A percentile compares a stretch with the other conserved stretches of the same genome.
Evolutionary conservation across 2,329 filamentous ascomycete species (phyloP).

Genomic region (Phyllosticta capitalensis): DNA sequence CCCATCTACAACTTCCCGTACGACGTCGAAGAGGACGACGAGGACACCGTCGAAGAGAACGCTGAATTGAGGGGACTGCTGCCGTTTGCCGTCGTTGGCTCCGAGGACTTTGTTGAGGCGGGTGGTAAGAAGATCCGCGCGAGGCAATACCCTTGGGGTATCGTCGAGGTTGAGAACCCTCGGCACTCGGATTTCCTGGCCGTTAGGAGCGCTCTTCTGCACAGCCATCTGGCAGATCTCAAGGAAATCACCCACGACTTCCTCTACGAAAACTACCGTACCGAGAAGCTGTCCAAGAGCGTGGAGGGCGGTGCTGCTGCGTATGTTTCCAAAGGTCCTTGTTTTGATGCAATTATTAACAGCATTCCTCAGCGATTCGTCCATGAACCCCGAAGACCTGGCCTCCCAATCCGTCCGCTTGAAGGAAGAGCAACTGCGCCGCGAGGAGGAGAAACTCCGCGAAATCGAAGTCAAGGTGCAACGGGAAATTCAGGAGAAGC

Average conservation of each 20-base stretch:
- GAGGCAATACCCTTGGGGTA: slow-evolving; percentile 97
- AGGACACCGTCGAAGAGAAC: slow-evolving; percentile 98
- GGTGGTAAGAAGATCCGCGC: slow-evolving; percentile 86
- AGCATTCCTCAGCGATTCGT: slow-evolving; percentile 51
- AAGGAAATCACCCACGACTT: slow-evolving; percentile 99
- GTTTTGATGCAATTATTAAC: slow-evolving; percentile 21
- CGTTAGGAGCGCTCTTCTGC: slow-evolving; percentile 88
- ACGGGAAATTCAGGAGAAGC: slow-evolving; percentile 99
- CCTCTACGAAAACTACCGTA: slow-evolving; percentile 99
- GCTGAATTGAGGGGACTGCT: slow-evolving; percentile 94
- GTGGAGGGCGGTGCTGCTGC: slow-evolving; percentile 81
- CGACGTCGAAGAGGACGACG: slow-evolving; percentile 98
- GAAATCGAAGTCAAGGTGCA: slow-evolving; percentile 99
- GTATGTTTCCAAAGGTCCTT: slow-evolving; percentile 49
- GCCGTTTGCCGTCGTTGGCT: slow-evolving; percentile 98
- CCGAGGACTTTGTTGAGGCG: slow-evolving; percentile 90
- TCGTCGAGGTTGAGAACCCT: slow-evolving; percentile 98
- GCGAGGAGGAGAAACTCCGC: slow-evolving; percentile 98
- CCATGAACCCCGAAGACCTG: slow-evolving; percentile 95
- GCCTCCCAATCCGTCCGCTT: slow-evolving; percentile 95
- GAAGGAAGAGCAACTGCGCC: slow-evolving; percentile 98
- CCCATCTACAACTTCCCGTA: slow-evolving; percentile 99
- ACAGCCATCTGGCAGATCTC: slow-evolving; percentile 94
- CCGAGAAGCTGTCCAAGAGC: slow-evolving; percentile 99
- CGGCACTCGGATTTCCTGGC: slow-evolving; percentile 97